Evolutionary conservation across 192 early-diverging fungal species (phyloP), one percentile per base, ranked within the genome.

Genomic region (Dispira parvispora): DNA sequence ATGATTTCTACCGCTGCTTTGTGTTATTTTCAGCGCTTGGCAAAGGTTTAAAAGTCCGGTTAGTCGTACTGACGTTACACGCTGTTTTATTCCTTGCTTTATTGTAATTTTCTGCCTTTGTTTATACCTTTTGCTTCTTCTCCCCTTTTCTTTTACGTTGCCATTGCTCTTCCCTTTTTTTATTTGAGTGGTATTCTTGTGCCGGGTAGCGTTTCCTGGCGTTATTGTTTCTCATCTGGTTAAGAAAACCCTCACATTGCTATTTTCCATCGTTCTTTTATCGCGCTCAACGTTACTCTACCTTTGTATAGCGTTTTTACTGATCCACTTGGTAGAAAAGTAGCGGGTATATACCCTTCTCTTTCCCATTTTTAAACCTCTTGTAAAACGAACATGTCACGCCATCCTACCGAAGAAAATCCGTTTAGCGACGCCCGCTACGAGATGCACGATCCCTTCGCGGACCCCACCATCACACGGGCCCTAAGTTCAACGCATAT

Each of bases 361-460:
- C 23, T 43, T 26, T 23, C 45, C 28, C 2, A 6, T 49, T 32
- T 38, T 13, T 43, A 11, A 27, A 20, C 28, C 61, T 55, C 11
- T 14, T 43, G 32, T 38, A 38, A 38, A 45, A 42, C n/a, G 18
- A 42, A 42, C 45, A 13, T 43, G 50, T 62, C 60, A 44, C 56
- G 52, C n/a, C 62, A 44, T 28, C 65, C 67, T 58, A 57, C 64
- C 11, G 42, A 26, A 64, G 60, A 58, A 56, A 73, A 73, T 54
- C 72, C 72, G 14, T 73, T 73, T 45, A 68, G 67, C 20, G 68
- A 73, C 43, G 32, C 63, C n/a, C 69, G 70, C 21, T 73, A 73
- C 66, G 70, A 49, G 46, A 52, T 67, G 16, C 64, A 62, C 18
- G 78, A 81, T 69, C 80, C 80, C 10, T 82, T 82, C 63, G 73